Evolutionary conservation across 345 rosid genomes (phyloP).

Genomic region (Camelina neglecta): DNA sequence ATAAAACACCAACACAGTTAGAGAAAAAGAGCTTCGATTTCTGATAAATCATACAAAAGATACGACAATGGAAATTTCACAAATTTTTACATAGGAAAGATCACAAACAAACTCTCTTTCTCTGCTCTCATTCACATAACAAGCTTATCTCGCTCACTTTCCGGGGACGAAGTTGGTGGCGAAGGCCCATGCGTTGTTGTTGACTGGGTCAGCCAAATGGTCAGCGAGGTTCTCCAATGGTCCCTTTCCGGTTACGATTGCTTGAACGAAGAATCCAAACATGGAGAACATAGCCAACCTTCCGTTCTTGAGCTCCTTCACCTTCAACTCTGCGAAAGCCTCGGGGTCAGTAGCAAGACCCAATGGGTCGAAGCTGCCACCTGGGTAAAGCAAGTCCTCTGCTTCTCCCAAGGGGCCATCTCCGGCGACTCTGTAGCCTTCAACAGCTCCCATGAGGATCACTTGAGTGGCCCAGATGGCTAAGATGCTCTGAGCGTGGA

Average conservation of each 20-base stretch:
- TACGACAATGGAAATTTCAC: constrained; percentile 23
- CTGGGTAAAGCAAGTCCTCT: constrained; percentile 72
- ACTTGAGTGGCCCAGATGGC: constrained; percentile 83
- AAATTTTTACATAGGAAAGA: constrained; percentile 37
- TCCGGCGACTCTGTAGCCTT: constrained; percentile 75
- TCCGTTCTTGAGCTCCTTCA: constrained; percentile 83
- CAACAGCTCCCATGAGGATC: constrained; percentile 74
- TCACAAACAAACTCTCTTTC: constrained; percentile 21
- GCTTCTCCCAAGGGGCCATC: constrained; percentile 72
- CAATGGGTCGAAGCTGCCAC: constrained; percentile 87
- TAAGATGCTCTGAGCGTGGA: constrained; percentile 79
- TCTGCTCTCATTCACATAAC: constrained; percentile 36
- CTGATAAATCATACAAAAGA: constrained; percentile 34
- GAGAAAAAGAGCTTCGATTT: constrained; percentile 37
- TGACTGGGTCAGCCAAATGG: constrained; percentile 84
- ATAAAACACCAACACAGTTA: constrained; percentile 12
- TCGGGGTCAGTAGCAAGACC: constrained; percentile 85
- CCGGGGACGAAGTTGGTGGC: constrained; percentile 94
- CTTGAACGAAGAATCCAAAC: constrained; percentile 89
- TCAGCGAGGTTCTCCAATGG: constrained; percentile 81
- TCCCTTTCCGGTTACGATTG: constrained; percentile 85
- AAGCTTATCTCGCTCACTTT: constrained; percentile 52
- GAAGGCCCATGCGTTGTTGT: constrained; percentile 89
- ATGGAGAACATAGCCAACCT: constrained; percentile 87
- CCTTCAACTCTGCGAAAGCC: constrained; percentile 83